Evolutionary conservation across 78 protist genomes (phyloP), one percentile per base, ranked within the genome.

Genomic region (Acrasis kona): DNA sequence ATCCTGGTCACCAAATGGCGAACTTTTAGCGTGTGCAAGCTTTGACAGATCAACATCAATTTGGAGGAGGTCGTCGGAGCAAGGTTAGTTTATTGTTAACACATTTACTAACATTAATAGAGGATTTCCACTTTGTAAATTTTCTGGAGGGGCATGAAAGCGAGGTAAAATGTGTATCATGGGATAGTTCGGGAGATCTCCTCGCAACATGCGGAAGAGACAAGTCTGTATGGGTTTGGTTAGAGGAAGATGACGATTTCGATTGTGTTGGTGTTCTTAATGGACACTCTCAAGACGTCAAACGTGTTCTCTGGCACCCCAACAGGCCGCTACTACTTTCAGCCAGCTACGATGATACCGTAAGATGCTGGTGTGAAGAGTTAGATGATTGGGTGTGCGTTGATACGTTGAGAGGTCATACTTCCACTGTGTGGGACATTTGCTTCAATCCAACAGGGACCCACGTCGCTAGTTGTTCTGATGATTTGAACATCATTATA

Each of bases 151-250:
- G 98, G 10, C 98, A 95, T 39, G 91, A 85, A 10, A 84, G 70
- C 67, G 98, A 96, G 41, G 95, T 96, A 30, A 96, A 96, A 79
- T 71, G 83, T 12, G 96, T 84, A 0, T 75, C 92, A 5, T 96
- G 90, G 91, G 70, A 89, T 39, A 30, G 67, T 30, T 38, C 75
- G 4, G 96, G 93, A 10, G 12, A 10, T 9, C 67, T 86, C 32
- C 41, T 96, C n/a, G 99, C 97, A 39, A 92, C 97, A 19, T 96
- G 99, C 78, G 41, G 86, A 31, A 61, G 99, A 8, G 99, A 96
- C 73, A 92, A 91, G 68, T 35, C 85, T 5, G 90, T 96, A n/a
- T 94, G 95, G 95, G 35, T 96, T 29, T 96, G 99, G 99, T 89
- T 84, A 61, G 82, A 87, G 39, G 73, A 27, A 50, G 92, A 80